These are phyloP conservation scores for Tolypocladium amazonense DNA, from an alignment of 2,329 filamentous ascomycete genomes.

Conservation along the genomic window DNA sequence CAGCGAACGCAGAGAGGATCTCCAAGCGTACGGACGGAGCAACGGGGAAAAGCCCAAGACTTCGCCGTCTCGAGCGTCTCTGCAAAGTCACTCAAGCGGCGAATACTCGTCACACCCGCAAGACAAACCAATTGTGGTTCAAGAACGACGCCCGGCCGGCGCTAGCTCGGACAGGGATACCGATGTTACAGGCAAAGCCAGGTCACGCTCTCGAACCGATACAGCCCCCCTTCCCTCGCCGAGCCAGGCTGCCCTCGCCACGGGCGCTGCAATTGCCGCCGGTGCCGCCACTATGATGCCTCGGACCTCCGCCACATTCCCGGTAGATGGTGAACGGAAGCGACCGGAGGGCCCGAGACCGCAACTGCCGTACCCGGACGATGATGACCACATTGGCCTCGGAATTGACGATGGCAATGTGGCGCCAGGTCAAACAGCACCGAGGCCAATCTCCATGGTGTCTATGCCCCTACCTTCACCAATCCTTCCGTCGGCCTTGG, in stretches of 20 bases:
- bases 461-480: slow-evolving; percentile 12
- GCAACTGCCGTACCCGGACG: slow-evolving; percentile 27
- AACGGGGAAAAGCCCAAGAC: slow-evolving; percentile 11
- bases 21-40: slow-evolving; percentile 14
- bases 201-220: slow-evolving; percentile 23
- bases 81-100: slow-evolving; percentile 26
- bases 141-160: slow-evolving; percentile 19
- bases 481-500: not conserved
- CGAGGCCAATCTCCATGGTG: slow-evolving; percentile 3
- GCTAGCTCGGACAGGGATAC: slow-evolving; percentile 12
- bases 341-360: slow-evolving; percentile 12
- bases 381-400: slow-evolving; percentile 16
- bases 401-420: slow-evolving; percentile 9
- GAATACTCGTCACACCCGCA: slow-evolving; percentile 22
- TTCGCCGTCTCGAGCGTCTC: slow-evolving; percentile 10
- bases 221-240: slow-evolving; percentile 23
- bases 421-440: slow-evolving; percentile 1
- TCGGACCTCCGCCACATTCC: slow-evolving; percentile 20
- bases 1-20: slow-evolving; percentile 18
- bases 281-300: slow-evolving; percentile 8
- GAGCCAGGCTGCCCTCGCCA: slow-evolving; percentile 7
- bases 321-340: slow-evolving; percentile 10
- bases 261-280: not conserved
- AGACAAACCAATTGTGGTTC: slow-evolving; percentile 22
- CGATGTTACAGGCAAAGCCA: slow-evolving; percentile 8